phyloP scores from a whole-genome alignment of 2,329 filamentous ascomycete species.

The Neonectria faginata region DNA sequence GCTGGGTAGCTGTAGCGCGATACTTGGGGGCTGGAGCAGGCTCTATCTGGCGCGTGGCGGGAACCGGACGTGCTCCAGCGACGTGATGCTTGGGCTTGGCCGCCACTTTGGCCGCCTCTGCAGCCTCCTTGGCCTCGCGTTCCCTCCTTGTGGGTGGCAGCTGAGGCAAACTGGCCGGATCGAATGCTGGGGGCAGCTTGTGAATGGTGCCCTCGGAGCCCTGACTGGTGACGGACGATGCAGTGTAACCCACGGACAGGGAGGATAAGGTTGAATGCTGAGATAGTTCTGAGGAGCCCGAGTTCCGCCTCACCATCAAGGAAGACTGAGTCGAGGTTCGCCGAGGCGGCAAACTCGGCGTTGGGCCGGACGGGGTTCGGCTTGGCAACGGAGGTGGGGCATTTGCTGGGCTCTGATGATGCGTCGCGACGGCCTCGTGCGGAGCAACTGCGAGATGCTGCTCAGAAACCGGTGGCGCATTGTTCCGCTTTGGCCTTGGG shows the following conservation, averaged over 20 bases:
- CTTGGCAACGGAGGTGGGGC: constrained; percentile 53
- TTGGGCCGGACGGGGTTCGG: constrained; percentile 47
- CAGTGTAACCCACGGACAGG: constrained; percentile 59
- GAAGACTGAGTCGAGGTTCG: constrained; percentile 58
- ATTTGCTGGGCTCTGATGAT: constrained; percentile 21
- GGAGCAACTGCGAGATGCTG: constrained; percentile 23
- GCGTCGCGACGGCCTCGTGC: constrained; percentile 25
- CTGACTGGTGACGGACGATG: constrained; percentile 62
- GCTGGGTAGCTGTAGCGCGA: constrained; percentile 26
- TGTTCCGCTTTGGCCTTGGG: constrained; percentile 37
- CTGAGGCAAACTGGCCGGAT: constrained; percentile 67
- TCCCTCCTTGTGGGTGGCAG: constrained; percentile 68
- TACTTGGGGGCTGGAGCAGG: constrained; percentile 31
- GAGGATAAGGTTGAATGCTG: constrained; percentile 65
- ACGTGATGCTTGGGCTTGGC: constrained; percentile 30
- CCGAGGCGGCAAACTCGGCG: constrained; percentile 64
- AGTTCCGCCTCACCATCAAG: constrained; percentile 61
- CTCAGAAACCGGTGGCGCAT: constrained; percentile 25
- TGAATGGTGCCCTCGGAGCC: constrained; percentile 58
- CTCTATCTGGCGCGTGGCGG: constrained; percentile 37
- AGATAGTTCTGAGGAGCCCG: constrained; percentile 69
- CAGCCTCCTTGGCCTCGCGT: constrained; percentile 57
- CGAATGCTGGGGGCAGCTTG: constrained; percentile 67
- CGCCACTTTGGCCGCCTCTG: constrained; percentile 39
- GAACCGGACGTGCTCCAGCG: constrained; percentile 30